A percentile compares a stretch with the other conserved stretches of the same genome.
phyloP scores from a whole-genome alignment of 768 basidiomycete genomes.

The Amanita rimosa region DNA sequence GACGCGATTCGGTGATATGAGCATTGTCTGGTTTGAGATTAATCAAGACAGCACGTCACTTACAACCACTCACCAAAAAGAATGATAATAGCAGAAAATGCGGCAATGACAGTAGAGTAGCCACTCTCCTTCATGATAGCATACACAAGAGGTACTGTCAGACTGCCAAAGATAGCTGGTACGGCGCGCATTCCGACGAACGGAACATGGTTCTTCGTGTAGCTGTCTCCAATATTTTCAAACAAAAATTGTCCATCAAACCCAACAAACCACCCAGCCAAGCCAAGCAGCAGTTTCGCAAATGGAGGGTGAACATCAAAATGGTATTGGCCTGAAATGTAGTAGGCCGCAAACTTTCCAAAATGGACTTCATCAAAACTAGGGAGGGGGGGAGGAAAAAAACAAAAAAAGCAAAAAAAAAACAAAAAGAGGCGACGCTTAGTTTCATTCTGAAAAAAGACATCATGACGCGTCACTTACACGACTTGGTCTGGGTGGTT shows the following conservation, averaged over 20 bases:
- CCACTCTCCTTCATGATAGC: slow-evolving; percentile 98
- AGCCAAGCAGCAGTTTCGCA: slow-evolving; percentile 88
- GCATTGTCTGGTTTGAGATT: slow-evolving; percentile 63
- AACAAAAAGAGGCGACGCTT: not conserved
- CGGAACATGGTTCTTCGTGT: slow-evolving; percentile 77
- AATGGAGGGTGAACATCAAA: slow-evolving; percentile 99
- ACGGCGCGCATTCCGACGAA: slow-evolving; percentile 90
- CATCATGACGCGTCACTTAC: slow-evolving; percentile 35
- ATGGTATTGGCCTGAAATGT: slow-evolving; percentile 89
- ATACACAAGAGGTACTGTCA: slow-evolving; percentile 87
- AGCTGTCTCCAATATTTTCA: slow-evolving; percentile 92
- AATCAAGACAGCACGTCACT: not conserved
- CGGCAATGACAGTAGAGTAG: slow-evolving; percentile 82
- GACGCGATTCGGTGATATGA: slow-evolving; percentile 90
- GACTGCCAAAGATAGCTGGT: slow-evolving; percentile 82
- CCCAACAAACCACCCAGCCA: slow-evolving; percentile 94
- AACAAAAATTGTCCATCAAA: slow-evolving; percentile 93
- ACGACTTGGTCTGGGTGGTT: slow-evolving; percentile 92
- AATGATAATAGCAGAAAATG: slow-evolving; percentile 80
- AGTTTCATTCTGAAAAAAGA: slow-evolving; percentile 1
- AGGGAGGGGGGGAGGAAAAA: too few species aligned
- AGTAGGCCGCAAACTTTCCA: slow-evolving; percentile 95
- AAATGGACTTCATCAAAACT: slow-evolving; percentile 99
- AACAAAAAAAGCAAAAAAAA: too few species aligned
- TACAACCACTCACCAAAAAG: slow-evolving; percentile 65